Evolutionary conservation across 2,329 filamentous ascomycete species (phyloP), one percentile per base, ranked within the genome.

Genomic region (Cucurbitaria berberidis): DNA sequence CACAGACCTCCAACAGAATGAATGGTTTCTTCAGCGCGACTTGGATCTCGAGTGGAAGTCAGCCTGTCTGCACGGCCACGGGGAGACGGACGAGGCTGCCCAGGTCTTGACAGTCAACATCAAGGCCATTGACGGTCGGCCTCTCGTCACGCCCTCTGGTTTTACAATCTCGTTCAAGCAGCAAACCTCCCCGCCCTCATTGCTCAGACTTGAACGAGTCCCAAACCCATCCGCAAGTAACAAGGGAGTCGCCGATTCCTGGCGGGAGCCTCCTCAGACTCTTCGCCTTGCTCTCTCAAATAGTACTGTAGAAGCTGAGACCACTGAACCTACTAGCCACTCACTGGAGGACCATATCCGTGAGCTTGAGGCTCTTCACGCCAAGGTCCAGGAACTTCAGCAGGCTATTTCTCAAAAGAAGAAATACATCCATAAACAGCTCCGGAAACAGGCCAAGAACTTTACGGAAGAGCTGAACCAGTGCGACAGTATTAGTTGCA

Each of bases 401-500:
- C 63, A 72, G 18, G 62, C 70, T 15, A 72, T 76, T 35, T 65
- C 65, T n/a, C 47, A 67, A 8, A 74, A 77, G 62, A 70, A 74
- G 55, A 62, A 68, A 38, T 45, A 62, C 40, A 74, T 77, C 55
- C 60, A 72, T 11, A 57, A 61, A 19, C 68, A 67, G 18, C 55
- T 74, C 21, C 60, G 65, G 32, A 52, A 74, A 29, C 63, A 74
- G 36, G 59, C 60, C 10, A 57, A 69, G 13, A 60, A 60, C n/a
- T 65, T 80, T 10, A 69, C 68, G 16, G 67, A 77, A 32, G 73
- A 79, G 16, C 58, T 80, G 11, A 62, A 72, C 50, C 64, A 77
- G 41, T 81, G 79, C 57, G 73, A 79, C 52, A 74, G 73, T 51
- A 57, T 81, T 44, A 62, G 71, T 18, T 81, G 78, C 55, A 69